Evolutionary conservation across 2,329 filamentous ascomycete genomes (phyloP), one percentile per base, ranked within the genome.

Genomic region (Ceratocystis ficicola): DNA sequence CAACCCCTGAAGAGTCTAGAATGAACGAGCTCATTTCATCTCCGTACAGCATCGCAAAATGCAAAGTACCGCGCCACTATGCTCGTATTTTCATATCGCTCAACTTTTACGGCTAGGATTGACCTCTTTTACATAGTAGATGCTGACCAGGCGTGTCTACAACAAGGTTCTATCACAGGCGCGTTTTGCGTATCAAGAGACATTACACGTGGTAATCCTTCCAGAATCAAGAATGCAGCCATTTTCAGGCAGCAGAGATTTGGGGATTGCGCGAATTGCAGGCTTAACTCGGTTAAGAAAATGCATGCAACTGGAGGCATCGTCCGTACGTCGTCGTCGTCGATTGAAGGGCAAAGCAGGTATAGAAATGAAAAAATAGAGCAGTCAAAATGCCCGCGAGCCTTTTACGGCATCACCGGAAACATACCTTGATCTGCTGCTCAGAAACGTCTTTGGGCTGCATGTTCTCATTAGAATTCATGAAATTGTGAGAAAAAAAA

Each of bases 391-490:
- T 68, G 64, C 66, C 66, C 61, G 66, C 59, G 66, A 61, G 66
- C 61, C 64, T 61, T 63, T 61, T 25, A 65, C 44, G 66, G 59
- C 66, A 86, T 87, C 81, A 88, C 84, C 82, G 86, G 91, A 88
- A 91, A 99, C 94, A 95, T 99, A 99, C 94, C 94, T 99, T 97
- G 81, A 99, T 95, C 86, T 95, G 90, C 80, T 80, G 81, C 84
- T 97, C 93, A 79, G 86, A 90, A 78, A 99, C 91, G 86, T 99
- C 94, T 81, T 87, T 86, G 76, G 94, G 94, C 90, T 97, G 71
- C 44, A 6, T 44, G 66, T 20, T 7, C 30, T 63, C 32, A 77
- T 88, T 79, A 88, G 82, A 62, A 59, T 22, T 44, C 7, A 46
- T 7, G n/a, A 12, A 10, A 10, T 10, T 22, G 15, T 15, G 41